Conservation (phyloP, 2,329 filamentous ascomycete species). For the Sclerotiophoma versabilis region DNA sequence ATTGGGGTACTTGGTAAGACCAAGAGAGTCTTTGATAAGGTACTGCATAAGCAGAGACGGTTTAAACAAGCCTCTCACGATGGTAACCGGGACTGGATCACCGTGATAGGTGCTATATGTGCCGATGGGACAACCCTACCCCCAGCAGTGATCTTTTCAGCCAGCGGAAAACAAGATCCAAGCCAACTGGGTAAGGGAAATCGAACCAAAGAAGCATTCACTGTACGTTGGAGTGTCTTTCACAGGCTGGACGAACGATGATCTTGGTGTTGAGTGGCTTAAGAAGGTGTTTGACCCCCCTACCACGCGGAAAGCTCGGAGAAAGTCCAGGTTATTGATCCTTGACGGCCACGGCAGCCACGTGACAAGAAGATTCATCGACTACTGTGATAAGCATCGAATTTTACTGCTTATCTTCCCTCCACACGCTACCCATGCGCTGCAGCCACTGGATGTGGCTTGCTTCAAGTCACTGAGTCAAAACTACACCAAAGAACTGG, state of each 20-base stretch:
- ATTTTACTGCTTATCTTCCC: slow-evolving; percentile 11
- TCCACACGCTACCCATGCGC: too few species aligned
- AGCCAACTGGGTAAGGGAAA: slow-evolving; percentile 11
- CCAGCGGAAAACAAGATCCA: slow-evolving; percentile 3
- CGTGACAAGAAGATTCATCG: slow-evolving; percentile 18
- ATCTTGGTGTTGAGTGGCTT: neutral
- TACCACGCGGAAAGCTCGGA: slow-evolving; percentile 18
- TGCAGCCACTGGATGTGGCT: neutral
- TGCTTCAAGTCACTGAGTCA: neutral
- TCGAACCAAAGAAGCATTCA: slow-evolving; percentile 1
- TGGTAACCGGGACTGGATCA: slow-evolving; percentile 17
- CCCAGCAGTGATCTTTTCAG: slow-evolving; percentile 17
- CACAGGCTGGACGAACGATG: neutral
- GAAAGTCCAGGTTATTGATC: slow-evolving; percentile 18
- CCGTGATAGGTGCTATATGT: slow-evolving; percentile 13
- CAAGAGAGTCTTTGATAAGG: neutral
- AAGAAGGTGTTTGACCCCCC: slow-evolving; percentile 13
- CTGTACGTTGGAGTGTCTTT: neutral
- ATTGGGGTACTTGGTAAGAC: neutral
- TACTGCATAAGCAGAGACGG: neutral
- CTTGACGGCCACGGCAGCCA: slow-evolving; percentile 23
- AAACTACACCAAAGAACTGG: neutral
- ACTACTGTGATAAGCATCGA: slow-evolving; percentile 20
- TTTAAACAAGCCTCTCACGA: slow-evolving; percentile 3
- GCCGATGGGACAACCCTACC: slow-evolving; percentile 15